These are phyloP conservation scores for Talaromyces verruculosus DNA, from an alignment of 2,329 filamentous ascomycete genomes.

Conservation along the genomic window DNA sequence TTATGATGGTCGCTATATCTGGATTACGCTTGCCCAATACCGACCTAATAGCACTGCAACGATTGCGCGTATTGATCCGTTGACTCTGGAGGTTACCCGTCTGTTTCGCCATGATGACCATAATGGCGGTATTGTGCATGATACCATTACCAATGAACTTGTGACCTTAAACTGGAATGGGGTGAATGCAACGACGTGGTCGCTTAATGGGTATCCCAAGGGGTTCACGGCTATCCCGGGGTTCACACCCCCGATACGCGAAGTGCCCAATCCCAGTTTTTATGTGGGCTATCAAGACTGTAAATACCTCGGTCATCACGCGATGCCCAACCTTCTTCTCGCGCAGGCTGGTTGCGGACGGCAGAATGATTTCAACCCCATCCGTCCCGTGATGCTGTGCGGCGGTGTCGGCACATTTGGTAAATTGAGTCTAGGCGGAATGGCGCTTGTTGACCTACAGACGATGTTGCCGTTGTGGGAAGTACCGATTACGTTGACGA, in stretches of 20 bases:
- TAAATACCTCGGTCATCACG: constrained; percentile 50
- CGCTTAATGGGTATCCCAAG: constrained; percentile 37
- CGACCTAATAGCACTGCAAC: constrained; percentile 50
- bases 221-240: constrained; percentile 23
- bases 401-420: constrained; percentile 46
- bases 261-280: constrained; percentile 43
- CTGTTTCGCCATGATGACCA: constrained; percentile 46
- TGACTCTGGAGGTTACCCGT: constrained; percentile 36
- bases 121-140: constrained; percentile 50
- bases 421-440: constrained; percentile 42
- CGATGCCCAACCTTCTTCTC: constrained; percentile 30
- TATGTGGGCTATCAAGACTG: constrained; percentile 56
- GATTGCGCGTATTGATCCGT: constrained; percentile 43
- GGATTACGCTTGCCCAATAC: constrained; percentile 51
- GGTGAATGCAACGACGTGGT: constrained; percentile 38
- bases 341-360: background rate
- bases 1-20: constrained; percentile 50
- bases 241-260: constrained; percentile 28
- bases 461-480: constrained; percentile 50
- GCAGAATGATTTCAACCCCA: background rate
- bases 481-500: constrained; percentile 48
- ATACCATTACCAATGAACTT: constrained; percentile 37
- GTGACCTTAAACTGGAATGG: constrained; percentile 51
- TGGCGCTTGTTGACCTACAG: constrained; percentile 50
- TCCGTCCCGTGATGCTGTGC: constrained; percentile 49